Percentiles rank a stretch among this genome's conserved stretches.
These are phyloP conservation scores for Penicillium polonicum DNA, from an alignment of 2,329 filamentous ascomycete species.

Conservation along the genomic window DNA sequence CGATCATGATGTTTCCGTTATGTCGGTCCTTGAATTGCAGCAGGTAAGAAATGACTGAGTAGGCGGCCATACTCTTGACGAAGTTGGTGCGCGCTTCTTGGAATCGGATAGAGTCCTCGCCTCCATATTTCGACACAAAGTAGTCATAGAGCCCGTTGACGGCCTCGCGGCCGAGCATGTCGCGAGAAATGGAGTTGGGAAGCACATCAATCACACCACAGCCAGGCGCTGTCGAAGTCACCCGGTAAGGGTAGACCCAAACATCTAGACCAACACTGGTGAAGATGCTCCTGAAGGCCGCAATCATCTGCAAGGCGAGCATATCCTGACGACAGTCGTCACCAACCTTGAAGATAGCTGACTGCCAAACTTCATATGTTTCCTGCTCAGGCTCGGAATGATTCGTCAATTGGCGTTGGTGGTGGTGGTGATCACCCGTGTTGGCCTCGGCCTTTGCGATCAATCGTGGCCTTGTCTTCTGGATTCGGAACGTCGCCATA, in stretches of 20 bases:
- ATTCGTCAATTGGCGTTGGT: slow-evolving; percentile 25
- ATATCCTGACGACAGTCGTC: slow-evolving; percentile 98
- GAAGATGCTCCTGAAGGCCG: slow-evolving; percentile 96
- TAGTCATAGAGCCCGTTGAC: slow-evolving; percentile 99
- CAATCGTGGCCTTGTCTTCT: slow-evolving; percentile 62
- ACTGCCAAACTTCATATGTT: slow-evolving; percentile 95
- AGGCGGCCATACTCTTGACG: slow-evolving; percentile 98
- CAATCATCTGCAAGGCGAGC: slow-evolving; percentile 94
- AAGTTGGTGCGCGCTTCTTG: slow-evolving; percentile 96
- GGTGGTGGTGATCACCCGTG: slow-evolving; percentile 24
- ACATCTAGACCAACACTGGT: slow-evolving; percentile 92
- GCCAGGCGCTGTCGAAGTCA: slow-evolving; percentile 93
- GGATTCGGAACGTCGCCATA: slow-evolving; percentile 98
- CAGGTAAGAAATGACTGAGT: slow-evolving; percentile 93
- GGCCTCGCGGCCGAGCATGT: slow-evolving; percentile 97
- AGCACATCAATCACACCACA: slow-evolving; percentile 98
- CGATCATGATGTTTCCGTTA: slow-evolving; percentile 99
- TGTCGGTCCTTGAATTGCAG: slow-evolving; percentile 99
- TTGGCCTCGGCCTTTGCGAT: slow-evolving; percentile 28
- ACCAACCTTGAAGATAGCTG: slow-evolving; percentile 98
- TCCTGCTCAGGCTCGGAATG: slow-evolving; percentile 40
- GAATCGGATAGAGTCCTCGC: slow-evolving; percentile 90
- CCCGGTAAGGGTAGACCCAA: slow-evolving; percentile 94
- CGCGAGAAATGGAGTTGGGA: slow-evolving; percentile 94
- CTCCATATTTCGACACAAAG: slow-evolving; percentile 95